These are phyloP conservation scores for Beauveria scarabaeidicola DNA, from an alignment of 2,329 filamentous ascomycete species.

Conservation along the genomic window DNA sequence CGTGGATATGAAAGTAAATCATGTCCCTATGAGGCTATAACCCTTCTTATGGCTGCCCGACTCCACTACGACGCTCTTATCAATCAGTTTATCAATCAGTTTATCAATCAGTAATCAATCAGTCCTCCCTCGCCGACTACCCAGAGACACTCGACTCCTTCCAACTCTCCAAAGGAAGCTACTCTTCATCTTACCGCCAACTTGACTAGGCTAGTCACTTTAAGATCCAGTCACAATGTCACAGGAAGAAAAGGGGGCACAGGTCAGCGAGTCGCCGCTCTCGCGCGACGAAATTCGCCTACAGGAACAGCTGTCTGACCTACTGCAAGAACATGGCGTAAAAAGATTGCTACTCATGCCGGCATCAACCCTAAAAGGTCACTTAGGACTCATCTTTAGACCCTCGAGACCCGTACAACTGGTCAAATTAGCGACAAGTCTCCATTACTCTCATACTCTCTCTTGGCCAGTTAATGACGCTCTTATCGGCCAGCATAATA, in stretches of 20 bases:
- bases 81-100: no score
- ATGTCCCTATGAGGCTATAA: no score
- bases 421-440: conserved; percentile 31
- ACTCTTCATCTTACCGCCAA: not conserved
- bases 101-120: no score
- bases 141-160: no score
- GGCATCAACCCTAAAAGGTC: not conserved
- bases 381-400: conserved; percentile 46
- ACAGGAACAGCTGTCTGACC: not conserved
- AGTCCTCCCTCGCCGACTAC: no score
- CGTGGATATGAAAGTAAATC: no score
- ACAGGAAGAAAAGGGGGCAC: not conserved
- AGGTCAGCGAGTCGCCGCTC: not conserved
- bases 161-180: no score
- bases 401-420: conserved; percentile 55
- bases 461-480: conserved; percentile 24
- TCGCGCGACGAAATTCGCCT: not conserved
- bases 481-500: conserved; percentile 29
- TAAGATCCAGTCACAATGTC: not conserved
- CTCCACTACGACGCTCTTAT: no score
- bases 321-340: not conserved
- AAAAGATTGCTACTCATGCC: no score
- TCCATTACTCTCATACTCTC: conserved; percentile 23
- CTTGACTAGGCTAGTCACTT: not conserved
- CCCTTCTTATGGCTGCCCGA: no score